These are phyloP conservation scores for Neurospora sp. DNA, from an alignment of 495 filamentous ascomycete genomes.

Conservation along the genomic window DNA sequence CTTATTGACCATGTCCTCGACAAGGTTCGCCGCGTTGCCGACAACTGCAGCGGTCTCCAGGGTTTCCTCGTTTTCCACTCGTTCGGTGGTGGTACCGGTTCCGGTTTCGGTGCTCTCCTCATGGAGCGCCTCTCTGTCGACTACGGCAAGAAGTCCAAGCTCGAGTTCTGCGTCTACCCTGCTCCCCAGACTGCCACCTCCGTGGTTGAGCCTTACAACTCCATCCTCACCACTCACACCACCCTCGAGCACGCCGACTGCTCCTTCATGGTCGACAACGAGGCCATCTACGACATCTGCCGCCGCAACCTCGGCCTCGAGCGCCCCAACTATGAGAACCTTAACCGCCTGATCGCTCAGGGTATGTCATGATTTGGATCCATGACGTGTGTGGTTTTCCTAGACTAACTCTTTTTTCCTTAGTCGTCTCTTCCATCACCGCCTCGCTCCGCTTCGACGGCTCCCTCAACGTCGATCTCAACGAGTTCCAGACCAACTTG, in stretches of 20 bases:
- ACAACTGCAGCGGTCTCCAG: constrained; percentile 95
- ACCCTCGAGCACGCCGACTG: constrained; percentile 99
- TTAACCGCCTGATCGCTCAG: constrained; percentile 97
- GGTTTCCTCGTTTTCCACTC: constrained; percentile 99
- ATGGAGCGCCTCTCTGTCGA: constrained; percentile 97
- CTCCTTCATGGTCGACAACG: constrained; percentile 99
- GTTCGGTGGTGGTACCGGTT: constrained; percentile 97
- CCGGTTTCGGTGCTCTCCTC: constrained; percentile 92
- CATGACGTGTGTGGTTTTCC: neutral
- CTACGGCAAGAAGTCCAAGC: constrained; percentile 99
- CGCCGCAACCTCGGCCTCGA: constrained; percentile 92
- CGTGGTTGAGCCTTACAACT: constrained; percentile 99
- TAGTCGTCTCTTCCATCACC: constrained; percentile 96
- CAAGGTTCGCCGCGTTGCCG: constrained; percentile 89
- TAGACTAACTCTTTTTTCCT: neutral
- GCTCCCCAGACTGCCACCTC: constrained; percentile 93
- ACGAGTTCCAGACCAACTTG: constrained; percentile 99
- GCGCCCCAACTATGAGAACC: constrained; percentile 93
- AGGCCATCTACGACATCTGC: constrained; percentile 99
- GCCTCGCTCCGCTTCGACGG: constrained; percentile 97
- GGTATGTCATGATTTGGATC: constrained; percentile 35
- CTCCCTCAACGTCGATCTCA: constrained; percentile 96
- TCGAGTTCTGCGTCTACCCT: constrained; percentile 98
- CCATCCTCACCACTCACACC: constrained; percentile 96
- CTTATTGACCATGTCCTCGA: constrained; percentile 95